Base-by-base conservation (phyloP, 139 green algal genomes). In the Limnomonas spitsbergensis region DNA sequence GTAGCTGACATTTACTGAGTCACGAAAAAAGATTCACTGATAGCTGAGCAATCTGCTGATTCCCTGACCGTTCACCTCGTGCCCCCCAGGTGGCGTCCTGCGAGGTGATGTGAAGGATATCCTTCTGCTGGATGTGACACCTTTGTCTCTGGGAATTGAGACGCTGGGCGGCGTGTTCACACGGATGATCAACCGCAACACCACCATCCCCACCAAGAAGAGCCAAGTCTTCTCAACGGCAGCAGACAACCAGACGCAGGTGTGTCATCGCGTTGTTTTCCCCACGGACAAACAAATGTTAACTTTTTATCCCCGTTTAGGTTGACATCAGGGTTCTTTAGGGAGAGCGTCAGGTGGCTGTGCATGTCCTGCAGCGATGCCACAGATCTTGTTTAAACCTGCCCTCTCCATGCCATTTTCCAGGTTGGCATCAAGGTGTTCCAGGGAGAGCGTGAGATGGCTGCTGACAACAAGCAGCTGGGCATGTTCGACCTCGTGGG, bases 241-340 rank as follows among this genome's bases (percentile, higher is more conserved):
- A 2, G 94, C 95, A 7, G 94, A 99, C 89, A 96, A 93, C 88
- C 95, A 99, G 90, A 97, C 92, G 3, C 92, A 95, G 83, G 86
- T 89, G 76, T 0, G 83, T 1, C 3, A 2, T n/a, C 69, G 20
- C 14, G 40, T 32, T 4, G 34, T 38, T 76, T 14, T 68, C 40
- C 61, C 27, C 61, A 71, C 61, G 31, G 20, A 71, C 61, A 71
- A 14, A 71, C 61, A 71, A 29, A 71, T 27, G 31, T 27, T 37
- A 14, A 71, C 61, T 14, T n/a, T 32, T 32, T 32, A 14, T 37
- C 24, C 61, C 61, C n/a, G n/a, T n/a, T 37, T 27, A 95, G 82
- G 96, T 99, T 14, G 95, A 93, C 81, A 99, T 99, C 92, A 99
- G 98, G 92, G 96, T 99, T 66, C 90, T 98, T 78, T 96, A 99